Base-by-base conservation (phyloP, 2,329 filamentous ascomycete genomes). In the Ceratocystis huliohia region DNA sequence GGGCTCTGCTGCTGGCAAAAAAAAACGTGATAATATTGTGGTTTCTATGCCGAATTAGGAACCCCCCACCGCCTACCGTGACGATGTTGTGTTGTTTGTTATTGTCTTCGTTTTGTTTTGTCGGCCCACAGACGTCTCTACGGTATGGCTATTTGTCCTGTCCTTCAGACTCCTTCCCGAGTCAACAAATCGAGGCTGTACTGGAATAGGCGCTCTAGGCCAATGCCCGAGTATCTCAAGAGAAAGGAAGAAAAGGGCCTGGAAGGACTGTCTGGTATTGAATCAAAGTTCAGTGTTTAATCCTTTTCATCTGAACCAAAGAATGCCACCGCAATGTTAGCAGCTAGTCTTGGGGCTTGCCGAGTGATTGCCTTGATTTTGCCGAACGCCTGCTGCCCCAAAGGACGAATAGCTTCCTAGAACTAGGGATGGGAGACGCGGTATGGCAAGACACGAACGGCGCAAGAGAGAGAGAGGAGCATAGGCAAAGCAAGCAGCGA, bases 291-390 rank as follows among this genome's bases (percentile, higher is more conserved):
- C 20, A 56, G 56, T 5, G 25, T 15, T 20, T 15, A 59, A n/a
- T 59, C 28, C 7, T 37, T 37, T 59, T 59, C 56, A 20, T 59
- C 56, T 37, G 56, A 59, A 37, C 17, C 56, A 59, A 59, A 13
- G 17, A 59, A 37, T 59, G 56, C 15, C 17, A 37, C 28, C 20
- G 25, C 28, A 28, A n/a, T 30, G 33, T 37, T 30, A 30, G 37
- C 37, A 30, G 17, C 56, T 30, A 28, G 8, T 7, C 4, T 33
- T 28, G 53, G 33, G 28, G 3, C 56, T 37, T 37, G 56, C 28
- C 56, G 56, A 59, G 56, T 59, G 7, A 13, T 59, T 37, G 25
- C 56, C 56, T 37, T 10, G 30, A n/a, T 59, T 33, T 59, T 13
- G 5, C 56, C 56, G 28, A 59, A 20, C 28, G 5, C 28, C 56